Evolutionary conservation across 805 yeast genomes (phyloP).

Genomic region (Debaryomyces tyrocola): DNA sequence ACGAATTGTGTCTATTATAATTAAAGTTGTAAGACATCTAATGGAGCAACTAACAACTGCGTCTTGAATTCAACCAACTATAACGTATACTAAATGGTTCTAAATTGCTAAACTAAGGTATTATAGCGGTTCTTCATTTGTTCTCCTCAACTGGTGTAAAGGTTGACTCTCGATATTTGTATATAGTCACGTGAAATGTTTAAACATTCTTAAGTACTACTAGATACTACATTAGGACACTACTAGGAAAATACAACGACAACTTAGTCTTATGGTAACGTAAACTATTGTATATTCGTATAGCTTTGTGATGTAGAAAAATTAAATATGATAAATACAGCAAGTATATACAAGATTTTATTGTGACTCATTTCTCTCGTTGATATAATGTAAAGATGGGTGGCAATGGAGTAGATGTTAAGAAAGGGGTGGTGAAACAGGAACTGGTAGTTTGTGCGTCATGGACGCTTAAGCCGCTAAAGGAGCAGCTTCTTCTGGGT

Average conservation of each 20-base stretch:
- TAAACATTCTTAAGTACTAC: too few species aligned
- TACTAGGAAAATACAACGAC: too few species aligned
- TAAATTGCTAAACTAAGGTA: too few species aligned
- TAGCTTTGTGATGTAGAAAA: not conserved
- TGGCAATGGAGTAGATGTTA: not conserved
- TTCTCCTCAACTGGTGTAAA: too few species aligned
- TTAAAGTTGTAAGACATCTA: conserved; percentile 34
- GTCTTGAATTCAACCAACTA: not conserved
- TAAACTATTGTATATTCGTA: not conserved
- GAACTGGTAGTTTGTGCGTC: not conserved
- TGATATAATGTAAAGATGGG: not conserved
- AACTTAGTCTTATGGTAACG: not conserved
- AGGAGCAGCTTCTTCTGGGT: conserved; percentile 40
- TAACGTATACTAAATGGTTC: too few species aligned
- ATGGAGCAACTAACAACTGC: not conserved
- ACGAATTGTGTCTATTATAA: conserved; percentile 37
- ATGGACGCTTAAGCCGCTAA: conserved; percentile 31
- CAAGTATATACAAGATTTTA: not conserved
- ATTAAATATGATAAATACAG: not conserved
- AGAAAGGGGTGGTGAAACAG: not conserved
- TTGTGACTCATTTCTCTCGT: not conserved
- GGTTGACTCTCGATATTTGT: too few species aligned
- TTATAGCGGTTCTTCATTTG: too few species aligned
- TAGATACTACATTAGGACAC: too few species aligned
- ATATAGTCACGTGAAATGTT: too few species aligned